Conservation (phyloP, 805 yeast genomes). For the Wickerhamomyces silvicola region DNA sequence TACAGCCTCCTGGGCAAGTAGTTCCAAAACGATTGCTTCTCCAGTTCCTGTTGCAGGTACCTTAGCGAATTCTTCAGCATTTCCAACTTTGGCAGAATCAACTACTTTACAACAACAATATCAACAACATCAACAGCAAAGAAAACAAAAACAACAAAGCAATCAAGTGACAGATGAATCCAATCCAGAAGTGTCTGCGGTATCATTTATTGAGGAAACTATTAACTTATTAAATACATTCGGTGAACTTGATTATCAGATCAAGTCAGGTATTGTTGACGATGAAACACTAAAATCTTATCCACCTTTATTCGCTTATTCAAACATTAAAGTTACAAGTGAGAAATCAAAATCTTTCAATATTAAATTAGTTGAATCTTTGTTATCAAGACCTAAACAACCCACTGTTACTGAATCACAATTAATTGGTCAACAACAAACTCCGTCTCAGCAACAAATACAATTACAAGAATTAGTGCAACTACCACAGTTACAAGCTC, state of each 20-base stretch:
- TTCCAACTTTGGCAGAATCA: conserved; percentile 51
- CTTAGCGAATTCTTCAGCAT: conserved; percentile 44
- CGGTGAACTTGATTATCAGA: conserved; percentile 31
- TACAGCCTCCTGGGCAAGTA: conserved; percentile 60
- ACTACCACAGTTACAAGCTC: conserved; percentile 17
- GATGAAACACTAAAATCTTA: conserved; percentile 19
- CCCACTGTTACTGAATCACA: conserved; percentile 7
- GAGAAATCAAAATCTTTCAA: conserved; percentile 25
- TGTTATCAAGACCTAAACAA: conserved; percentile 27
- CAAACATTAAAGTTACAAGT: conserved; percentile 27
- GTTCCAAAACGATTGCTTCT: conserved; percentile 13
- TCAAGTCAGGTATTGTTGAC: conserved; percentile 27
- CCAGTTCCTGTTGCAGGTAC: conserved; percentile 29
- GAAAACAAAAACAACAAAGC: conserved; percentile 20
- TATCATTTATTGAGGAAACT: conserved; percentile 42
- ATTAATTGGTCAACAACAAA: conserved; percentile 7
- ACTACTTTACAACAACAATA: conserved; percentile 27
- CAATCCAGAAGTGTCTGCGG: conserved; percentile 39
- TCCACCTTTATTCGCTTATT: conserved; percentile 47
- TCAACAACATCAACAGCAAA: conserved; percentile 25
- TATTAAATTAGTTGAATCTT: conserved; percentile 28
- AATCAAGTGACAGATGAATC: conserved; percentile 18
- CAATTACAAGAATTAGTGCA: conserved; percentile 3
- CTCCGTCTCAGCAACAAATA: neutral
- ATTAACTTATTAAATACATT: conserved; percentile 34